phyloP scores from a whole-genome alignment of 1,284 basidiomycete species.

The Pseudomicrostroma phylloplanum region DNA sequence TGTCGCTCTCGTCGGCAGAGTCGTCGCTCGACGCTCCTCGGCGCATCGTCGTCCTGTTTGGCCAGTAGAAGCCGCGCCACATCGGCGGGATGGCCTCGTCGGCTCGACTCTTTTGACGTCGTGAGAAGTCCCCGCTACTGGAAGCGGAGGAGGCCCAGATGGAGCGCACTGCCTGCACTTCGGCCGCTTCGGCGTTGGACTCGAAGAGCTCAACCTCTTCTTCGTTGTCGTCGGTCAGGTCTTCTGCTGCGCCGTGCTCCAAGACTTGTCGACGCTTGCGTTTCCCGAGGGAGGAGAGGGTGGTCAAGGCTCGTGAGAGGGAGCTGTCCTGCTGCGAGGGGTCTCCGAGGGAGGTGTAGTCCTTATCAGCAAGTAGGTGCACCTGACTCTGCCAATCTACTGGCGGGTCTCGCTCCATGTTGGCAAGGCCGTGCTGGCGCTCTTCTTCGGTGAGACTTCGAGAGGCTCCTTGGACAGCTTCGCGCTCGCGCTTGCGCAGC shows the following conservation, averaged over 20 bases:
- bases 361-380: not conserved
- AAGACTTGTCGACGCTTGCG: not conserved
- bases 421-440: not conserved
- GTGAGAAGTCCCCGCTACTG: too few relatives aligned
- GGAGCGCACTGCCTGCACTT: not conserved
- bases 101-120: too few relatives aligned
- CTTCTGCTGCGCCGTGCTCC: not conserved
- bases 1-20: too few relatives aligned
- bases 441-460: not conserved
- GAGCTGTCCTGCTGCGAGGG: not conserved
- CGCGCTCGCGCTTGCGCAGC: not conserved
- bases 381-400: not conserved
- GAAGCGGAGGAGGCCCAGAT: too few relatives aligned
- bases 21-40: too few relatives aligned
- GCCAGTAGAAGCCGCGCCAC: too few relatives aligned
- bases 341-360: not conserved
- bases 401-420: not conserved
- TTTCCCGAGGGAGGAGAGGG: not conserved
- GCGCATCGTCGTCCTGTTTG: too few relatives aligned
- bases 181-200: conserved; percentile 2
- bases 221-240: not conserved
- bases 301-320: not conserved
- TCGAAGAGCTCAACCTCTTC: not conserved
- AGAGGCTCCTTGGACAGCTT: not conserved
- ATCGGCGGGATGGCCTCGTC: too few relatives aligned